Base-by-base conservation (phyloP, 2,329 filamentous ascomycete species). In the Fusarium paranaense region DNA sequence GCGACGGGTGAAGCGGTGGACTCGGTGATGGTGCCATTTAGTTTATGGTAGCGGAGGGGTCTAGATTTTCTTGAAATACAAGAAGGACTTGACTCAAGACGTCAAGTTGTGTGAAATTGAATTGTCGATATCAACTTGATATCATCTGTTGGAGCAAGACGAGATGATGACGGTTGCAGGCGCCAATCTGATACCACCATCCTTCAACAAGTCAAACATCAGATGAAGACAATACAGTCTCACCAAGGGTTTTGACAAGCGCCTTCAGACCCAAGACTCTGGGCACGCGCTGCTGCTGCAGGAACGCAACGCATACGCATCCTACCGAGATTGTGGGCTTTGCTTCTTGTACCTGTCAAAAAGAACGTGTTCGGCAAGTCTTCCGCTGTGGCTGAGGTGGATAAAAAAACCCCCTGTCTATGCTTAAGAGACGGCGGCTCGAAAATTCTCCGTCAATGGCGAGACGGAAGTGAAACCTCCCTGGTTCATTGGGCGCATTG, bases 361-460 rank as follows among this genome's bases (percentile, higher is more conserved):
- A 22, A 57, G 54, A 45, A 45, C 45, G 42, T 37, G 33, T 32
- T 50, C 59, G 59, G 59, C 18, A 52, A 62, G 42, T 50, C 37
- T 64, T 60, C 59, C 54, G 54, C 40, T 40, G 32, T 70, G 69
- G 60, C 42, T 22, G 13, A 45, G 13, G 4, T 8, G 3, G 18
- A 18, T 5, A 5, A 11, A n/a, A 42, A 40, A 18, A 1, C 25
- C 45, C n/a, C 45, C 45, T 50, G 45, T 50, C 45, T 30, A 50
- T 50, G 45, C 45, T 50, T 50, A 30, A 50, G 16, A 10, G 22
- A 47, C 16, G 9, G 45, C 45, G 45, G 45, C 22, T 50, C 16
- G 8, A 27, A 71, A 60, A 74, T 74, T 74, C 71, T 74, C 71
- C 71, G 52, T 74, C 71, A 74, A 74, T 74, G 60, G 71, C 71